Conservation (phyloP, 805 yeast genomes). For the Saturnispora dispora region DNA sequence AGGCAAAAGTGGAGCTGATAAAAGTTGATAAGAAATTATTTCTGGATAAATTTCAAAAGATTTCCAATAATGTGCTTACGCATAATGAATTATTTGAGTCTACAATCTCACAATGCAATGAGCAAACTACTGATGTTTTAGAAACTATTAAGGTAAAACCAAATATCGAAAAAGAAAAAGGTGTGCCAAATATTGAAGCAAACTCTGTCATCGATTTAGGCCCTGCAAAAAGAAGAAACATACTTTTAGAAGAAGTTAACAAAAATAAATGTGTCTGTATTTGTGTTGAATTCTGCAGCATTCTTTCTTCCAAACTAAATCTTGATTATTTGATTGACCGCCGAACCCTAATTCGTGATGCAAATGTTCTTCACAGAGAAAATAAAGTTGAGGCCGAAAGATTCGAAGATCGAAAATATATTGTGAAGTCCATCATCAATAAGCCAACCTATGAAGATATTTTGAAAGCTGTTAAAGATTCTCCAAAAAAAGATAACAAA, state of each 20-base stretch:
- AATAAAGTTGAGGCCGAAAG: constrained; percentile 17
- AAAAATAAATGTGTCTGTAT: constrained; percentile 38
- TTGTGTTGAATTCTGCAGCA: constrained; percentile 32
- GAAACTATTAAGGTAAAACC: background rate
- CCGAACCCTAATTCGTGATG: constrained; percentile 42
- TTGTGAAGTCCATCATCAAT: constrained; percentile 12
- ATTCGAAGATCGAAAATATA: constrained; percentile 8
- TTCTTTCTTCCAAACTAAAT: constrained; percentile 34
- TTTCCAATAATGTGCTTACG: background rate
- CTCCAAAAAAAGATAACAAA: background rate
- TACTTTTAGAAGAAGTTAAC: constrained; percentile 32
- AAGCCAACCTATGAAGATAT: constrained; percentile 15
- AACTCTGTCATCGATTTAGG: constrained; percentile 19
- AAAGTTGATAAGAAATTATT: background rate
- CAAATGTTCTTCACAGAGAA: constrained; percentile 27
- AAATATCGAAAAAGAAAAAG: background rate
- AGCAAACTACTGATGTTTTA: background rate
- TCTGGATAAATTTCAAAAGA: background rate
- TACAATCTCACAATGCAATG: background rate
- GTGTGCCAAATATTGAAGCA: background rate
- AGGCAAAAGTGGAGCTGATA: background rate
- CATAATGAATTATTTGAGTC: constrained; percentile 1
- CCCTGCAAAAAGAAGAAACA: constrained; percentile 18
- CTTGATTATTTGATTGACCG: constrained; percentile 39
- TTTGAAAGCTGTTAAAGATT: constrained; percentile 1